phyloP scores from a whole-genome alignment of 768 basidiomycete species.

The Boletus vinaceobasis region DNA sequence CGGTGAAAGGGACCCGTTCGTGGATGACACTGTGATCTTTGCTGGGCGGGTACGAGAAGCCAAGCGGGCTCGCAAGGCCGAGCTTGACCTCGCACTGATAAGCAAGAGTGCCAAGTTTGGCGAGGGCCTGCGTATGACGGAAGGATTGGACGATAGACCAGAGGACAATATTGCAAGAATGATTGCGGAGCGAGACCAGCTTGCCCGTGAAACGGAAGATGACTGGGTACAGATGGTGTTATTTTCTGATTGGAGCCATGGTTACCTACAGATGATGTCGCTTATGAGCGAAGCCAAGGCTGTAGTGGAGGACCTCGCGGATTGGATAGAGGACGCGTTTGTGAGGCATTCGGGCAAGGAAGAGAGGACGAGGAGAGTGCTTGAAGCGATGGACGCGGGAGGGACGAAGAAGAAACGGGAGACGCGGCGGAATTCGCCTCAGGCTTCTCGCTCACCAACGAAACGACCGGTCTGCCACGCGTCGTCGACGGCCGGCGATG shows the following conservation, averaged over 20 bases:
- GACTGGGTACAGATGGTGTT: slow-evolving; percentile 95
- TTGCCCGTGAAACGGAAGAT: slow-evolving; percentile 72
- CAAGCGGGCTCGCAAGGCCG: slow-evolving; percentile 76
- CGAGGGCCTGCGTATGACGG: slow-evolving; percentile 62
- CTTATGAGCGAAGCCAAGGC: slow-evolving; percentile 80
- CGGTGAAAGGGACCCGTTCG: slow-evolving; percentile 94
- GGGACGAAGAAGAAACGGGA: slow-evolving; percentile 27
- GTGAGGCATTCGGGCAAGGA: slow-evolving; percentile 30
- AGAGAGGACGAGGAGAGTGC: slow-evolving; percentile 15
- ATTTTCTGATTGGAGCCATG: slow-evolving; percentile 96
- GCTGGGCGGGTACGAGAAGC: slow-evolving; percentile 94
- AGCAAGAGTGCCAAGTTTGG: slow-evolving; percentile 64
- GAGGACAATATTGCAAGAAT: slow-evolving; percentile 37
- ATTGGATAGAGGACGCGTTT: slow-evolving; percentile 89
- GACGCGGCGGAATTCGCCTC: slow-evolving; percentile 22
- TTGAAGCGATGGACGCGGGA: slow-evolving; percentile 15
- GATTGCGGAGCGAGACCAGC: slow-evolving; percentile 56
- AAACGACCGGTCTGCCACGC: slow-evolving; percentile 13
- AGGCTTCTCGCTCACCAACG: slow-evolving; percentile 18
- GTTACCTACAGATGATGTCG: slow-evolving; percentile 91
- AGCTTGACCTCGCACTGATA: slow-evolving; percentile 59
- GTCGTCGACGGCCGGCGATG: background rate
- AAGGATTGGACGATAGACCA: slow-evolving; percentile 28
- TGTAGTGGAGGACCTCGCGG: slow-evolving; percentile 78
- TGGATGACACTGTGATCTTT: slow-evolving; percentile 97